Conservation (phyloP, 2,329 filamentous ascomycete species). For the Fusarium euwallaceae region DNA sequence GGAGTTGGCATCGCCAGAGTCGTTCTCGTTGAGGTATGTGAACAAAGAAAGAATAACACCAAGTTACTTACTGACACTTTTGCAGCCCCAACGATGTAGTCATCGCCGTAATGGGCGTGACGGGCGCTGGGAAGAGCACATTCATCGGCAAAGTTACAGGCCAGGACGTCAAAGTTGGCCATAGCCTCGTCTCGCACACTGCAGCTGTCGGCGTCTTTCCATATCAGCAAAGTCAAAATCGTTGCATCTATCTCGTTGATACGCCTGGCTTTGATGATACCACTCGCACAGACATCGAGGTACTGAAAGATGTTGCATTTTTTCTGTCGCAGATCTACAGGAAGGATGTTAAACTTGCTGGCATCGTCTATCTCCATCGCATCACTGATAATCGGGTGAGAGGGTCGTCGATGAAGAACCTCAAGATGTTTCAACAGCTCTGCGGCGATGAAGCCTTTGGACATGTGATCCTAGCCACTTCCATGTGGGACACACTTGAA, state of each 20-base stretch:
- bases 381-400: conserved; percentile 4
- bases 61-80: not conserved
- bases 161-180: not conserved
- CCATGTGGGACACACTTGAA: not conserved
- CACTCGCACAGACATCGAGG: not conserved
- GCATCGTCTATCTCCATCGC: conserved; percentile 5
- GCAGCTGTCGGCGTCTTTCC: not conserved
- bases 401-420: not conserved
- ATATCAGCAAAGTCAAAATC: not conserved
- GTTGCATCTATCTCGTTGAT: not conserved
- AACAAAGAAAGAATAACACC: not conserved
- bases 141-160: conserved; percentile 1
- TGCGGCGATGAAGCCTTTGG: not conserved
- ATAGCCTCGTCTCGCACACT: not conserved
- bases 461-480: not conserved
- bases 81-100: not conserved
- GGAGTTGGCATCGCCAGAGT: not conserved
- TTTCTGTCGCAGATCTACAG: not conserved
- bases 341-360: not conserved
- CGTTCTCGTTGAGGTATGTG: not conserved
- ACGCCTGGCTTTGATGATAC: conserved; percentile 16
- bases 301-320: not conserved
- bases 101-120: conserved; percentile 14
- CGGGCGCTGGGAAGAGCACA: conserved; percentile 3
- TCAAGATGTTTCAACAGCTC: conserved; percentile 6